A percentile compares a stretch with the other conserved stretches of the same genome.
These are phyloP conservation scores for Daldinia grandis DNA, from an alignment of 495 filamentous ascomycete genomes.

Conservation along the genomic window DNA sequence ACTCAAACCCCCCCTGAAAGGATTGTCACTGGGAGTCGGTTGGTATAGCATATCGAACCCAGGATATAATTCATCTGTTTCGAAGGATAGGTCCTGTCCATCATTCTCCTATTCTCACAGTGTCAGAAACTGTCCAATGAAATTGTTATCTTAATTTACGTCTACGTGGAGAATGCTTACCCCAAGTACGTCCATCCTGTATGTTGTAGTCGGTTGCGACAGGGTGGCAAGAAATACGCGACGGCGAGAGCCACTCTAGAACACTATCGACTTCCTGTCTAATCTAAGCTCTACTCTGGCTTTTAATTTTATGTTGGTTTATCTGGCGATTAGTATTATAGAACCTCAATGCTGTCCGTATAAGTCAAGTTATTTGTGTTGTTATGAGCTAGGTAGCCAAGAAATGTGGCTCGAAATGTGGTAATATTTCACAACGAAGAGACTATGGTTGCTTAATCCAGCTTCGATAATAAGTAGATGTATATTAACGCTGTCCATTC, in stretches of 20 bases:
- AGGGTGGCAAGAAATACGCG: background rate
- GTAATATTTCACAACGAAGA: conserved; percentile 12
- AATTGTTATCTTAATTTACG: background rate
- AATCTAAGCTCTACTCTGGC: background rate
- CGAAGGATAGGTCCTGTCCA: background rate
- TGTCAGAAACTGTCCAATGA: background rate
- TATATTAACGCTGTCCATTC: background rate
- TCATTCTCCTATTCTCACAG: background rate
- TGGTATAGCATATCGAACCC: background rate
- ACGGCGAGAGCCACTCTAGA: background rate
- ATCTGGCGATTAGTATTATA: background rate
- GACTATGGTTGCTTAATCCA: background rate
- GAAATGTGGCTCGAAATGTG: background rate
- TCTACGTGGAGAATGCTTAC: background rate
- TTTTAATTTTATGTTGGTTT: background rate
- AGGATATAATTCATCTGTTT: background rate
- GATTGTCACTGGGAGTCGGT: background rate
- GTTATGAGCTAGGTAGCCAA: background rate
- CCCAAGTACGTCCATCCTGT: background rate
- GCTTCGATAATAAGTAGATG: background rate
- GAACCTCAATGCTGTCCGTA: background rate
- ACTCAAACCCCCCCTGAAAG: background rate
- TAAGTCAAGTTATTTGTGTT: conserved; percentile 4
- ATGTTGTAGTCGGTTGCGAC: background rate
- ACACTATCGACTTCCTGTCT: background rate